Evolutionary conservation across 176 grass and related monocot species (phyloP).

Genomic region (Juncus effusus): DNA sequence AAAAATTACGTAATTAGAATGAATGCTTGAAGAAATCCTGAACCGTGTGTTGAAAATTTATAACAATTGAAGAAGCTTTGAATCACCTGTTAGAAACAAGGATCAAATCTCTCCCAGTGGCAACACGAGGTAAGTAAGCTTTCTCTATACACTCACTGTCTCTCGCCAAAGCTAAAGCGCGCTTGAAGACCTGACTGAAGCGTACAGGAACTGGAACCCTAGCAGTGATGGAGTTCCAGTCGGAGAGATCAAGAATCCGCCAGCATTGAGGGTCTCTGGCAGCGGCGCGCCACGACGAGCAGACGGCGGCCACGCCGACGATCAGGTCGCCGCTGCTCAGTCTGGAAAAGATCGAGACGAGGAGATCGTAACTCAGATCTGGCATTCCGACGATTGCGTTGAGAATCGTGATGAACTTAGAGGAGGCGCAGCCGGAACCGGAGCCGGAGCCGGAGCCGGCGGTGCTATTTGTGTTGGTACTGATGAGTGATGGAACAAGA

Average conservation of each 20-base stretch:
- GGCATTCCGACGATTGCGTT: background rate
- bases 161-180: background rate
- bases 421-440: background rate
- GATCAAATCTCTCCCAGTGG: background rate
- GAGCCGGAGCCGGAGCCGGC: background rate
- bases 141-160: background rate
- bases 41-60: background rate
- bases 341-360: background rate
- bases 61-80: background rate
- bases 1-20: background rate
- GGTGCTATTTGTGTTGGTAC: background rate
- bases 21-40: background rate
- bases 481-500: background rate
- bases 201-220: background rate
- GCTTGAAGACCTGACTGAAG: background rate
- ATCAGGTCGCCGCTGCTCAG: background rate
- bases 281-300: slow-evolving; percentile 3
- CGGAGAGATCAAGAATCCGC: background rate
- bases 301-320: too few species aligned
- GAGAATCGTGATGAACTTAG: background rate
- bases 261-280: background rate
- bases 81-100: too few species aligned
- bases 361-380: background rate
- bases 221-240: too few species aligned
- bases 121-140: background rate